Evolutionary conservation across 768 basidiomycete species (phyloP), one percentile per base, ranked within the genome.

Genomic region (Podaxis sp.): DNA sequence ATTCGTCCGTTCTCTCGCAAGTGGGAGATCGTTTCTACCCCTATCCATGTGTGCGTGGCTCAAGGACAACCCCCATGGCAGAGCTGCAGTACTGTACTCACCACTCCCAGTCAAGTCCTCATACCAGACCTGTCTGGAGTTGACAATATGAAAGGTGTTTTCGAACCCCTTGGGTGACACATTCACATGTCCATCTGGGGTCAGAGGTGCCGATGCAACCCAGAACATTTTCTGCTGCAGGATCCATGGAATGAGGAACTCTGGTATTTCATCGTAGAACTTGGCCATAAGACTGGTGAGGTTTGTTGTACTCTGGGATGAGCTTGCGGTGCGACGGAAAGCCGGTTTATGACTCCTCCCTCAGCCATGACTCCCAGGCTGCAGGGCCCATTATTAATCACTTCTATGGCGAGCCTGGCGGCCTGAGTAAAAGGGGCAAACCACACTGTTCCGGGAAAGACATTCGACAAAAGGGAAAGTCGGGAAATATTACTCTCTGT

Each of bases 81-180:
- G 28, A 48, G n/a, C n/a, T 37, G 35, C 5, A 47, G 7, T 37
- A 48, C 2, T 46, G 14, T 11, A 74, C 80, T 40, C 56, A 83
- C 84, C 85, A 65, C 84, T 86, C 6, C 87, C 87, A 6, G 80
- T 82, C 63, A 86, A 72, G 65, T 89, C 86, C 64, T 88, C 85
- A 64, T 89, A 88, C 86, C 87, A 88, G 9, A 84, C 82, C 23
- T 69, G 75, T 27, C 74, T 81, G 40, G 74, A 68, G 55, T 79
- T 71, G 10, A 79, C 74, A 55, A 85, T 67, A 61, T 82, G 80
- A 64, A 88, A 84, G 11, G 78, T 78, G 44, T 76, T 70, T 37
- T 56, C 61, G 9, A 74, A 72, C 35, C 85, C 84, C 63, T 88
- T 88, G 1, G 85, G 85, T 0, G 84, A 86, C 25, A 88, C 70